Evolutionary conservation across 2,329 filamentous ascomycete species (phyloP).

Genomic region (Pezicula radicicola): DNA sequence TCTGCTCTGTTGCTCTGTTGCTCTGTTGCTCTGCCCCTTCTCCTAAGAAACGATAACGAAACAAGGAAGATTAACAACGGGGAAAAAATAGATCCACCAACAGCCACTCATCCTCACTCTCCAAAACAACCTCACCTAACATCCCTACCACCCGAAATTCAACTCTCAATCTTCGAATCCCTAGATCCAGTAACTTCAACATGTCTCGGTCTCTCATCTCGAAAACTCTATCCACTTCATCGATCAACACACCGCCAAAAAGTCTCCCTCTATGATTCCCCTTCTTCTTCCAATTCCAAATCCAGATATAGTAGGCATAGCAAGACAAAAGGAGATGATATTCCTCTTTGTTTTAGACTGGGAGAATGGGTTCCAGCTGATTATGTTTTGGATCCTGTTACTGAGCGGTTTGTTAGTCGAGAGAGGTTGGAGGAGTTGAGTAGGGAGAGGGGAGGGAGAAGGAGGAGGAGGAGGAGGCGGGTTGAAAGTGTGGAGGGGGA

Average conservation of each 20-base stretch:
- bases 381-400: conserved; percentile 13
- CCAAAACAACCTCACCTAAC: conserved; percentile 5
- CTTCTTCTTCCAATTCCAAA: background rate
- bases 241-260: conserved; percentile 10
- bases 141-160: conserved; percentile 14
- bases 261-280: conserved; percentile 13
- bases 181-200: conserved; percentile 16
- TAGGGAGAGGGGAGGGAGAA: conserved; percentile 2
- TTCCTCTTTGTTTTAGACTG: conserved; percentile 13
- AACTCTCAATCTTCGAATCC: conserved; percentile 14
- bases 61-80: too few species aligned
- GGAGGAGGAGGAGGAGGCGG: conserved; percentile 1
- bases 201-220: conserved; percentile 14
- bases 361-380: conserved; percentile 11
- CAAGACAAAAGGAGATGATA: background rate
- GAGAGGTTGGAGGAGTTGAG: conserved; percentile 7
- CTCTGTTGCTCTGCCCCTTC: too few species aligned
- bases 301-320: too few species aligned
- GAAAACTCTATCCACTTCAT: conserved; percentile 14
- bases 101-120: too few species aligned
- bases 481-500: background rate
- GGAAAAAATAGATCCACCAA: too few species aligned
- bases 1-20: too few species aligned
- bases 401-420: conserved; percentile 12
- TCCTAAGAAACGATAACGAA: too few species aligned